Evolutionary conservation across 1,284 basidiomycete genomes (phyloP).

Genomic region (Heimioporus retisporus): DNA sequence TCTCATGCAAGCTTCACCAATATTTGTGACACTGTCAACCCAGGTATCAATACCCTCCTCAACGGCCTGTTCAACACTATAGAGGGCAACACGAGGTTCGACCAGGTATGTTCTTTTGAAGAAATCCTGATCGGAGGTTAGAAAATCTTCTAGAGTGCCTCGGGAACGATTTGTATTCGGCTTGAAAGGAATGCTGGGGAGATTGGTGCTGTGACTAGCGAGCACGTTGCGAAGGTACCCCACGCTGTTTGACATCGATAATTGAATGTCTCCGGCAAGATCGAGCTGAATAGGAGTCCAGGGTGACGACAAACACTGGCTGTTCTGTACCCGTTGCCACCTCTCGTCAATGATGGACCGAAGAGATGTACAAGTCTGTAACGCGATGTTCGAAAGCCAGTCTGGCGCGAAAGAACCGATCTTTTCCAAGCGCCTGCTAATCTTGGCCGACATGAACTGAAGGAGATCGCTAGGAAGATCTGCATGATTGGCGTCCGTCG

Average conservation of each 20-base stretch:
- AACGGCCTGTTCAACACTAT: conserved; percentile 46
- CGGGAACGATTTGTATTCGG: conserved; percentile 9
- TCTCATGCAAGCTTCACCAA: conserved; percentile 10
- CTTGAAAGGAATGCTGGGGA: conserved; percentile 16
- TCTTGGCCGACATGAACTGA: too few species aligned
- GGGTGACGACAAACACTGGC: conserved; percentile 27
- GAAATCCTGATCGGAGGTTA: conserved; percentile 15
- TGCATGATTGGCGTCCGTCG: conserved; percentile 27
- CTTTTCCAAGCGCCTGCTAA: conserved; percentile 40
- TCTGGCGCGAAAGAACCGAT: conserved; percentile 25
- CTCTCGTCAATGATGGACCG: conserved; percentile 15
- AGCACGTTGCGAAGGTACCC: conserved; percentile 32
- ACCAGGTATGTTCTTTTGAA: conserved; percentile 17
- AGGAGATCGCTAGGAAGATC: conserved; percentile 42
- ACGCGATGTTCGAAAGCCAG: conserved; percentile 15
- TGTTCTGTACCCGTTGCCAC: conserved; percentile 19
- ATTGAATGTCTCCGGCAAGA: conserved; percentile 35
- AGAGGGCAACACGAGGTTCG: conserved; percentile 33
- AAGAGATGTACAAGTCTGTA: conserved; percentile 8
- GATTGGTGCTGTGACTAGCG: not conserved
- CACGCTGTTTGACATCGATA: conserved; percentile 40
- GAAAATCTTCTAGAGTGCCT: conserved; percentile 24
- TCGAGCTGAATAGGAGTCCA: conserved; percentile 38
- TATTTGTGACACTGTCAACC: conserved; percentile 26
- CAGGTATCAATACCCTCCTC: conserved; percentile 41